phyloP scores from a whole-genome alignment of 257 asterid genomes.

The Salvia hispanica region DNA sequence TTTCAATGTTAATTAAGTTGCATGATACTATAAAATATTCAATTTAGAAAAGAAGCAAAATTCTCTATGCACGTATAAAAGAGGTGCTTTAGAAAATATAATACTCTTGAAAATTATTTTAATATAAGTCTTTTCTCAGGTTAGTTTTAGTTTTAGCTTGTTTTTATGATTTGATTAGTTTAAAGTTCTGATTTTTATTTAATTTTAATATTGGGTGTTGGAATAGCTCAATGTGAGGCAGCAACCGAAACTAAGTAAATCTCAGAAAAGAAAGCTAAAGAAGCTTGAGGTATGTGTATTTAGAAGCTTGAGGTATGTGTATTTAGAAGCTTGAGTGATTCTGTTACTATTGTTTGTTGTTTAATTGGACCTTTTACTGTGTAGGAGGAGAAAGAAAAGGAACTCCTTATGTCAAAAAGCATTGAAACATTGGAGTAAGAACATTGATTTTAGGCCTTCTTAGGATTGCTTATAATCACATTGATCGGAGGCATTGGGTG shows the following conservation, averaged over 20 bases:
- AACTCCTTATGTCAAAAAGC: slow-evolving; percentile 64
- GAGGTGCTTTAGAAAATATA: no score
- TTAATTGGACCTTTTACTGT: slow-evolving; percentile 27
- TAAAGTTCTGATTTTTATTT: not conserved
- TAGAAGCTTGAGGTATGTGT: no score
- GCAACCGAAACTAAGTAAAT: slow-evolving; percentile 59
- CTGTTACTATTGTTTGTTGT: slow-evolving; percentile 3
- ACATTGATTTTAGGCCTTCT: slow-evolving; percentile 8
- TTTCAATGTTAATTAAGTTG: no score
- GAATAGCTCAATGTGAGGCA: slow-evolving; percentile 33
- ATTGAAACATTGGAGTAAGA: slow-evolving; percentile 72
- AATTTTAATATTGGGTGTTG: slow-evolving; percentile 33
- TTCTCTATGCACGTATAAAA: no score
- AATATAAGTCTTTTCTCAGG: no score
- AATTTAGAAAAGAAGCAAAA: no score
- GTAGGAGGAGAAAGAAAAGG: slow-evolving; percentile 88
- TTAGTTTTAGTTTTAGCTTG: slow-evolving; percentile 10
- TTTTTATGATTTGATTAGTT: not conserved
- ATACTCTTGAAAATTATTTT: no score
- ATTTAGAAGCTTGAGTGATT: not conserved
- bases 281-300: slow-evolving; percentile 82
- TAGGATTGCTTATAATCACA: not conserved
- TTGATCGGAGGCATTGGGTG: slow-evolving; percentile 18
- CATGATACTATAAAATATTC: no score
- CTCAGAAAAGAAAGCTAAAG: slow-evolving; percentile 79